Evolutionary conservation across 2,329 filamentous ascomycete species (phyloP).

Genomic region (Immersiporthe knoxdaviesiana): DNA sequence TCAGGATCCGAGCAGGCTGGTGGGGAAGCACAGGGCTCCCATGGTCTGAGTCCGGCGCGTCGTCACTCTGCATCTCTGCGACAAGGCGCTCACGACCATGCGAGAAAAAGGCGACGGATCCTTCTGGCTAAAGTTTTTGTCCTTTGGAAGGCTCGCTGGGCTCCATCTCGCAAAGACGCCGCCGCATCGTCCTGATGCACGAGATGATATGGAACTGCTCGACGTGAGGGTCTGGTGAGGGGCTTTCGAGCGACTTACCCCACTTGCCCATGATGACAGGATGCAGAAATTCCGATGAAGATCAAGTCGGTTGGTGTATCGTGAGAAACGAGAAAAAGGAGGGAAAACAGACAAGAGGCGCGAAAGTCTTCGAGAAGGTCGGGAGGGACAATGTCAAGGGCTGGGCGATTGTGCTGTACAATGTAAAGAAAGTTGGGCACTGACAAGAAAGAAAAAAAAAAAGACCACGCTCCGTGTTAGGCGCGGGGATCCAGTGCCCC

Average conservation of each 20-base stretch:
- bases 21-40: not conserved
- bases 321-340: not conserved
- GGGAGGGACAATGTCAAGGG: constrained; percentile 15
- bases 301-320: not conserved
- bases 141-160: not conserved
- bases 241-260: constrained; percentile 26
- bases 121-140: not conserved
- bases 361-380: not conserved
- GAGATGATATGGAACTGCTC: not conserved
- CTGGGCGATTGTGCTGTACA: constrained; percentile 17
- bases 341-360: not conserved
- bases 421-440: constrained; percentile 4
- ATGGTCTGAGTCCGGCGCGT: not conserved
- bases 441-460: constrained; percentile 7
- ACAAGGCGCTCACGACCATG: not conserved
- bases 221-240: not conserved
- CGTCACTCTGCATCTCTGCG: not conserved
- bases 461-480: constrained; percentile 16
- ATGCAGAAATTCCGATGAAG: not conserved
- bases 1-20: not conserved
- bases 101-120: not conserved
- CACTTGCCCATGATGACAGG: constrained; percentile 28
- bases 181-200: not conserved
- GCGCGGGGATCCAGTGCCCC: constrained; percentile 13
- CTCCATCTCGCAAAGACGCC: not conserved